Evolutionary conservation across 2,329 filamentous ascomycete species (phyloP), one percentile per base, ranked within the genome.

Genomic region (Graphiopsis chlorocephala): DNA sequence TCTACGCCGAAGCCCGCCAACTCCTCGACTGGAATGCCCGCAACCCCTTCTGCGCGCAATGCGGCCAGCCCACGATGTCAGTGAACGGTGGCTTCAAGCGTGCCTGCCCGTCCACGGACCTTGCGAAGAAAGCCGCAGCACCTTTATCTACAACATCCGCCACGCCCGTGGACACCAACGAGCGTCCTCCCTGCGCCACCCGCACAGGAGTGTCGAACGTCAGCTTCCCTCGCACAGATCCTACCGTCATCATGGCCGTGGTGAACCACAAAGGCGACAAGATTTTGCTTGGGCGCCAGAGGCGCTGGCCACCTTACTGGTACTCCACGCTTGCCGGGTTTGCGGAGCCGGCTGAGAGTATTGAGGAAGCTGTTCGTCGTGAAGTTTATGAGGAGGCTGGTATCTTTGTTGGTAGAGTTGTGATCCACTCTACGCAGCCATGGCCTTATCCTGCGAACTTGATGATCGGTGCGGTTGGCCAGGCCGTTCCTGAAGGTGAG

Each of bases 161-260:
- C 77, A 58, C 68, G 26, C 42, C 68, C 47, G 61, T 76, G 26
- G 75, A 77, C 15, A 78, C 84, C 10, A 77, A 77, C 28, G 80
- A 85, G 48, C 88, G 92, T 10, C 84, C 84, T 1, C 84, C 89
- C 20, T 99, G 95, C 78, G 88, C 86, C 8, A 96, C 93, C 0
- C 87, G 95, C 62, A 90, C 87, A 45, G 93, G 92, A 28, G 81
- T 99, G 53, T 96, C 93, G 33, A 99, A 99, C 78, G 84, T 97
- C 61, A 90, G 85, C 73, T 98, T 97, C 82, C 94, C 94, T 2
- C 87, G 93, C 59, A 97, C 94, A 1, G 93, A 97, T 72, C 93
- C 93, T 0, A 96, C 92, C 29, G 93, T 98, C 76, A 99, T 99
- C 79, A 93, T 96, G 80, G 94, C 93, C 0, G 89, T 97, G 12